Percentiles rank a stretch among this genome's conserved stretches.
These are phyloP conservation scores for Chrysochromulina parva DNA, from an alignment of 78 protist genomes.

Conservation along the genomic window DNA sequence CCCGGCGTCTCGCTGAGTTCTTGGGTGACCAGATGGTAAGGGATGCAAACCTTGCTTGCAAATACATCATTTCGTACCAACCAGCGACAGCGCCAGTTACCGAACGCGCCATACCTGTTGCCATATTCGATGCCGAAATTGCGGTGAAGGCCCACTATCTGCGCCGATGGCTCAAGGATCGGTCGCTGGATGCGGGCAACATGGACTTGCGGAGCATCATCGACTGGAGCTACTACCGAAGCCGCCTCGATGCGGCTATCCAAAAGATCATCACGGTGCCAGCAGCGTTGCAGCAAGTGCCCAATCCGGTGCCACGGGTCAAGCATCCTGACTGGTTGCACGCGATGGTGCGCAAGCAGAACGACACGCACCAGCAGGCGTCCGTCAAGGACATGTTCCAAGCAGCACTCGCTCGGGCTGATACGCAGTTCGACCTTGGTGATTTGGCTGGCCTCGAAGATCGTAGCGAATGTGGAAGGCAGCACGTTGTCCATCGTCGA, in stretches of 20 bases:
- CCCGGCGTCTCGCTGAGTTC: conserved; percentile 82
- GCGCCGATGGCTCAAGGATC: conserved; percentile 55
- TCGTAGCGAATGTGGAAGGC: too few species aligned
- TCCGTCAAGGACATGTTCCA: not conserved
- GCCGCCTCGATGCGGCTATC: conserved; percentile 78
- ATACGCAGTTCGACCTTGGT: too few species aligned
- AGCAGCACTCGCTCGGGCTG: too few species aligned
- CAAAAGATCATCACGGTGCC: conserved; percentile 98
- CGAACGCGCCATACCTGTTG: conserved; percentile 94
- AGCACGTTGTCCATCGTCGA: too few species aligned
- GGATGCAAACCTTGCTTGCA: conserved; percentile 91
- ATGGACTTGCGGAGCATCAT: conserved; percentile 73
- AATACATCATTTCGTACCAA: conserved; percentile 75
- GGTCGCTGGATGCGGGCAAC: not conserved
- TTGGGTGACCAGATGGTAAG: conserved; percentile 87
- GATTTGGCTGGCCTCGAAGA: too few species aligned
- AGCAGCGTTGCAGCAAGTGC: conserved; percentile 90
- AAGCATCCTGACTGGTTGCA: conserved; percentile 96
- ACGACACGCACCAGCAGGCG: not conserved
- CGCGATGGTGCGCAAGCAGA: not conserved
- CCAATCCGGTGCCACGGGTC: conserved; percentile 94
- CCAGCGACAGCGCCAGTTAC: conserved; percentile 92
- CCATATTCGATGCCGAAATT: conserved; percentile 76
- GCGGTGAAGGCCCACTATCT: conserved; percentile 36
- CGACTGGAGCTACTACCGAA: conserved; percentile 95